Conservation (phyloP, 2,329 filamentous ascomycete genomes). For the Cordyceps sp. region DNA sequence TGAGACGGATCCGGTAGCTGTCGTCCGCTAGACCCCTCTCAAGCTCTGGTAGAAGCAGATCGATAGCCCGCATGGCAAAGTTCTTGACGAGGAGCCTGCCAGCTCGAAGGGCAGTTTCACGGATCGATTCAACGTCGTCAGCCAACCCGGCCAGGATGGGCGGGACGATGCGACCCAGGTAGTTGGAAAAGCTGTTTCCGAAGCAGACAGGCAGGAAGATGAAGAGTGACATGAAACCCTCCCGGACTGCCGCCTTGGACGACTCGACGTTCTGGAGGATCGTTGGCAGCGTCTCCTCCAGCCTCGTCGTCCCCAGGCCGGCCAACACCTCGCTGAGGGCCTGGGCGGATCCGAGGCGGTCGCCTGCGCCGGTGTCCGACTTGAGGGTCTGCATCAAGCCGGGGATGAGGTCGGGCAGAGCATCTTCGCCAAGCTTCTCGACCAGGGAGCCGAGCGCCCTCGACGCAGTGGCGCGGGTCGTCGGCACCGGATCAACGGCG, state of each 20-base stretch:
- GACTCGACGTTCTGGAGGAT: constrained; percentile 94
- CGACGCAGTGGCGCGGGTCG: constrained; percentile 88
- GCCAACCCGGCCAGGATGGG: constrained; percentile 87
- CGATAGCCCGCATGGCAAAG: constrained; percentile 87
- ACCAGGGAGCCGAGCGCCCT: constrained; percentile 93
- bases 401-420: constrained; percentile 90
- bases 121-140: constrained; percentile 90
- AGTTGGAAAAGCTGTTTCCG: constrained; percentile 94
- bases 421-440: constrained; percentile 94
- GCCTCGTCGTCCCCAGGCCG: constrained; percentile 74
- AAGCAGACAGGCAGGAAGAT: constrained; percentile 99
- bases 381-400: constrained; percentile 96
- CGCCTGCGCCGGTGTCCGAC: constrained; percentile 89
- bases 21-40: constrained; percentile 95
- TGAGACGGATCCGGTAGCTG: constrained; percentile 93
- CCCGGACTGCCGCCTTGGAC: constrained; percentile 73
- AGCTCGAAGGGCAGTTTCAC: constrained; percentile 88
- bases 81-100: constrained; percentile 95
- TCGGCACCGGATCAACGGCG: constrained; percentile 88
- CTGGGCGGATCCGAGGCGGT: constrained; percentile 89
- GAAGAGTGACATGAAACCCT: constrained; percentile 99
- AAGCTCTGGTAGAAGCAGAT: constrained; percentile 82
- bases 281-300: constrained; percentile 91
- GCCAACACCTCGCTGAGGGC: constrained; percentile 92
- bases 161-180: constrained; percentile 88